These are phyloP conservation scores for Neopestalotiopsis rosae DNA, from an alignment of 2,329 filamentous ascomycete species.

Conservation along the genomic window DNA sequence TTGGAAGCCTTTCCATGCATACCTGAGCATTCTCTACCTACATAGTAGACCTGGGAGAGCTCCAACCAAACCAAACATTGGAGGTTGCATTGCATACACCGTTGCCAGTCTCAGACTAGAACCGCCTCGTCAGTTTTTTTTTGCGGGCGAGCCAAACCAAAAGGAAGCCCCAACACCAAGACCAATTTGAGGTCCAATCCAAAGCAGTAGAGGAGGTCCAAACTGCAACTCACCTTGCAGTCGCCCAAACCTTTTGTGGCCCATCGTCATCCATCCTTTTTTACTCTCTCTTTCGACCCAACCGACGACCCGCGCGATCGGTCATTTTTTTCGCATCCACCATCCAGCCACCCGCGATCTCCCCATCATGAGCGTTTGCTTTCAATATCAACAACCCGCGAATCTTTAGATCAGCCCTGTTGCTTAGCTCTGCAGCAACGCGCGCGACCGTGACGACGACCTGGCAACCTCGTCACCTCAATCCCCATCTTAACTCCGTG, in stretches of 20 bases:
- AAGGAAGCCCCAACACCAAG: neutral
- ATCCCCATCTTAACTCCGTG: constrained; percentile 13
- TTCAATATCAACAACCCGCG: constrained; percentile 21
- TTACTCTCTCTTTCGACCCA: constrained; percentile 22
- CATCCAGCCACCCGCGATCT: constrained; percentile 23
- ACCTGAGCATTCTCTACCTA: no score
- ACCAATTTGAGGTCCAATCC: neutral
- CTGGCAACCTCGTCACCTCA: constrained; percentile 13
- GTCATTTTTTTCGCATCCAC: constrained; percentile 7
- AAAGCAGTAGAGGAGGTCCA: neutral
- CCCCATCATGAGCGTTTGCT: constrained; percentile 25
- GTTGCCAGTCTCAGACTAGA: no score
- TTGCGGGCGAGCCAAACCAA: constrained; percentile 11
- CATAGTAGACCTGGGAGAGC: no score
- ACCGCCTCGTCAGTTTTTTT: constrained; percentile 26
- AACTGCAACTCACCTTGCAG: neutral
- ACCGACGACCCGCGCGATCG: constrained; percentile 1
- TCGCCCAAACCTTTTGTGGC: neutral
- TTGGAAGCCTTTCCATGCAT: no score
- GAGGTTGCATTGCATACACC: no score
- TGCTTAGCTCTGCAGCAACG: neutral
- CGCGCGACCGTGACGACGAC: constrained; percentile 5
- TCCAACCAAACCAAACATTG: no score
- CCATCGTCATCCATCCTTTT: neutral
- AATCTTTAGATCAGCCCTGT: constrained; percentile 29